Conservation (phyloP, 208 protist genomes). For the Wallacemonas sp. region DNA sequence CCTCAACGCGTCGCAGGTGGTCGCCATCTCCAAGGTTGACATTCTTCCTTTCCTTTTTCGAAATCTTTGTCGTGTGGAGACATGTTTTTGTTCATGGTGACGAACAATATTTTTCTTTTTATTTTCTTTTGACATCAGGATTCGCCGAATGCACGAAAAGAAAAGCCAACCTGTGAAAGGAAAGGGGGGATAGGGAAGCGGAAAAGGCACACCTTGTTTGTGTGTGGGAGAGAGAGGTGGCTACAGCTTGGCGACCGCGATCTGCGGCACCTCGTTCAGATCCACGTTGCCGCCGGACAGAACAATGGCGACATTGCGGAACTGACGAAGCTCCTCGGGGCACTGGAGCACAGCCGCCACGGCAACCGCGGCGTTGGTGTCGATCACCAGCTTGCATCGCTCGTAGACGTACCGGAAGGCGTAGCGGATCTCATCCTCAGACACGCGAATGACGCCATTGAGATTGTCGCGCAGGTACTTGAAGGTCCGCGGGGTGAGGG, state of each 20-base stretch:
- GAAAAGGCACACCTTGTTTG: background rate
- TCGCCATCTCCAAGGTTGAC: too few species aligned
- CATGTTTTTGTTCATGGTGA: background rate
- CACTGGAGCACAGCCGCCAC: slow-evolving; percentile 58
- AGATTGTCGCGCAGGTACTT: slow-evolving; percentile 50
- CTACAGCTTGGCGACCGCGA: slow-evolving; percentile 36
- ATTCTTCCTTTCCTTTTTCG: background rate
- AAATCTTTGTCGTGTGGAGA: slow-evolving; percentile 2
- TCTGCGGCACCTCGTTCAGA: slow-evolving; percentile 33
- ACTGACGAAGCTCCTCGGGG: slow-evolving; percentile 28
- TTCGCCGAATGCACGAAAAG: too few species aligned
- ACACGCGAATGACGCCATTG: slow-evolving; percentile 60
- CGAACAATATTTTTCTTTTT: slow-evolving; percentile 18
- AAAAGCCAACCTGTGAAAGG: too few species aligned
- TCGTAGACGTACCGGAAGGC: slow-evolving; percentile 80
- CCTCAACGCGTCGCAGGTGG: too few species aligned
- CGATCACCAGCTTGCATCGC: slow-evolving; percentile 77
- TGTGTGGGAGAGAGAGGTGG: slow-evolving; percentile 13
- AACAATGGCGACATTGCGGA: slow-evolving; percentile 26
- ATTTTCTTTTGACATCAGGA: slow-evolving; percentile 16
- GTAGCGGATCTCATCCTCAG: slow-evolving; percentile 43
- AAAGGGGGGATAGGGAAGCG: background rate
- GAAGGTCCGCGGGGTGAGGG: slow-evolving; percentile 17
- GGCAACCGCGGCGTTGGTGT: slow-evolving; percentile 67
- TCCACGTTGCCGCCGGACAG: slow-evolving; percentile 65